Percentiles rank a stretch among this genome's conserved stretches.
These are phyloP conservation scores for Rhodotorula glutinis DNA, from an alignment of 1,284 basidiomycete species.

Conservation along the genomic window DNA sequence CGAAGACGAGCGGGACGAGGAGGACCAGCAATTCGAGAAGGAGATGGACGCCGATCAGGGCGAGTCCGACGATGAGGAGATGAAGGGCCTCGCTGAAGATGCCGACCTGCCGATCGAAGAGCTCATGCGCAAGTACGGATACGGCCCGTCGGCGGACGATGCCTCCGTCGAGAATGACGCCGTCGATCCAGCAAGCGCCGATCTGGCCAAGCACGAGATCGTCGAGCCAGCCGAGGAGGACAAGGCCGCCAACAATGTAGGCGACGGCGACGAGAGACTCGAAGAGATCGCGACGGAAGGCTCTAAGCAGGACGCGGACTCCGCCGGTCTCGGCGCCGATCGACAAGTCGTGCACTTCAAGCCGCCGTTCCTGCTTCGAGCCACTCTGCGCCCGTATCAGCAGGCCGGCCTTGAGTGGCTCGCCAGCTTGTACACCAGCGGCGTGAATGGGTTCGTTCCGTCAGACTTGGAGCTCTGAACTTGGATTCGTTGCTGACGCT, in stretches of 20 bases:
- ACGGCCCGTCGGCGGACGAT: constrained; percentile 38
- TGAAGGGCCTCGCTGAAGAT: constrained; percentile 54
- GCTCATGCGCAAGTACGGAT: constrained; percentile 55
- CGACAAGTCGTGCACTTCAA: constrained; percentile 39
- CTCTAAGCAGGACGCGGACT: constrained; percentile 7
- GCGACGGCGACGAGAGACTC: constrained; percentile 29
- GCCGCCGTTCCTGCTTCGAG: constrained; percentile 78
- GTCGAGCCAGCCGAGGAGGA: no score
- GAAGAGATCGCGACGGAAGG: constrained; percentile 28
- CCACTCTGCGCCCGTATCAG: constrained; percentile 87
- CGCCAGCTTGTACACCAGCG: constrained; percentile 78
- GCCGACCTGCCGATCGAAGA: constrained; percentile 57
- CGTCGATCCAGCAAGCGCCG: no score
- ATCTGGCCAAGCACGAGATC: no score
- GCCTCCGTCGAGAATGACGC: constrained; percentile 13
- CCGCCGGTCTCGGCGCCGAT: neutral
- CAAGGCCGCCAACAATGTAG: constrained; percentile 1
- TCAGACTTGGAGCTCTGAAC: neutral
- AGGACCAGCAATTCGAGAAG: constrained; percentile 48
- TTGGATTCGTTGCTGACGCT: neutral
- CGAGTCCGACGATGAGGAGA: constrained; percentile 51
- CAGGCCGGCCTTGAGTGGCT: constrained; percentile 94
- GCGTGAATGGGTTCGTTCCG: constrained; percentile 67
- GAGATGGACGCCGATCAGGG: constrained; percentile 52
- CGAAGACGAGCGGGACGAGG: constrained; percentile 41